Percentiles rank a stretch among this genome's conserved stretches.
Conservation (phyloP, 2,329 filamentous ascomycete species). For the Aspergillus melleus region DNA sequence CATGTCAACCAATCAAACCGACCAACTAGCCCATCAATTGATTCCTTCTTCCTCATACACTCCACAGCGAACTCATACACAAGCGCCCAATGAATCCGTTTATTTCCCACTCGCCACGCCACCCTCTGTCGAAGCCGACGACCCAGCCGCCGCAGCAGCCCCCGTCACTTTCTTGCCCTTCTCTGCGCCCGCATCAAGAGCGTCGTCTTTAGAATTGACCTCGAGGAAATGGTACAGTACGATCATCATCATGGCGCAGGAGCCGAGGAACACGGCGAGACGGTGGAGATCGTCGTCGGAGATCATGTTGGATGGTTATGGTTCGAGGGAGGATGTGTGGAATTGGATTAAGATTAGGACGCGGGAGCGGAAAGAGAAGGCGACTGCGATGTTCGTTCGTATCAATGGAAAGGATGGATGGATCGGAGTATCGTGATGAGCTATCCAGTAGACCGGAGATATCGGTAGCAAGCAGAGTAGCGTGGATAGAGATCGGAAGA, state of each 20-base stretch:
- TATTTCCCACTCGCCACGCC: conserved; percentile 10
- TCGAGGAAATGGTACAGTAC: conserved; percentile 96
- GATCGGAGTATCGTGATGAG: not conserved
- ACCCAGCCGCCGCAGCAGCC: conserved; percentile 6
- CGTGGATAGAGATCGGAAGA: not conserved
- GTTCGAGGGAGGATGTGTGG: not conserved
- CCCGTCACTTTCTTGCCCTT: conserved; percentile 13
- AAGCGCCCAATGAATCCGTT: not conserved
- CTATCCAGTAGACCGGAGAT: not conserved
- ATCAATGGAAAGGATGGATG: not conserved
- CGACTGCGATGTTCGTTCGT: not conserved
- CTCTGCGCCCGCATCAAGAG: conserved; percentile 8
- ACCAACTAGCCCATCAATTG: too few relatives aligned
- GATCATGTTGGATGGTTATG: conserved; percentile 65
- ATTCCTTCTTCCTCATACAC: too few relatives aligned
- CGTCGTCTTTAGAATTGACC: conserved; percentile 72
- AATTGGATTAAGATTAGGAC: too few relatives aligned
- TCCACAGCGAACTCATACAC: too few relatives aligned
- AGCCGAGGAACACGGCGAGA: conserved; percentile 90
- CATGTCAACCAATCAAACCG: too few relatives aligned
- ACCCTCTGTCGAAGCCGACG: conserved; percentile 9
- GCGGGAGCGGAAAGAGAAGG: too few relatives aligned
- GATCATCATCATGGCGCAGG: conserved; percentile 85
- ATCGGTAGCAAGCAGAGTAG: too few relatives aligned
- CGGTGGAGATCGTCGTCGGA: conserved; percentile 88